Conservation (phyloP, 2,329 filamentous ascomycete species). For the Tympanopsis confertula region DNA sequence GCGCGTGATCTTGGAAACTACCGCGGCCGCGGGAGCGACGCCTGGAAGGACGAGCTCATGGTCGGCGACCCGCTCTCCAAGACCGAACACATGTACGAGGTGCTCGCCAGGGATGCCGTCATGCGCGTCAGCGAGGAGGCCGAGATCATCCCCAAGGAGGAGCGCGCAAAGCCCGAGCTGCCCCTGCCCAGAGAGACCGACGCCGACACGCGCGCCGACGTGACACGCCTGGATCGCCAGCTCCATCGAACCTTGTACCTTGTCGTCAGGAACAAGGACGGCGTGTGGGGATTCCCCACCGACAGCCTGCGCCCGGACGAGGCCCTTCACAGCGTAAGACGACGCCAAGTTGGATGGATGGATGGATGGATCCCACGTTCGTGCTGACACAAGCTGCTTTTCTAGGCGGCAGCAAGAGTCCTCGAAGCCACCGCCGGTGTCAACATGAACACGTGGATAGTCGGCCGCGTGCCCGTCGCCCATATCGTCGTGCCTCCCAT, state of each 20-base stretch:
- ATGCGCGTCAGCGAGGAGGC: conserved; percentile 46
- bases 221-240: background rate
- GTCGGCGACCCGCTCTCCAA: conserved; percentile 60
- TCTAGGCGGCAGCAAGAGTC: conserved; percentile 72
- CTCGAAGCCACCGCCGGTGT: conserved; percentile 67
- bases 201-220: conserved; percentile 26
- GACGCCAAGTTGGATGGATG: too few species aligned
- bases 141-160: conserved; percentile 42
- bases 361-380: too few species aligned
- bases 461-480: conserved; percentile 80
- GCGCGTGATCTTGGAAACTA: conserved; percentile 80
- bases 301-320: background rate
- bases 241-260: background rate
- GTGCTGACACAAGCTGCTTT: too few species aligned
- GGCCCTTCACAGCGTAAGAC: background rate
- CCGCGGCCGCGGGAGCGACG: conserved; percentile 54
- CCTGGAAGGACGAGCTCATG: conserved; percentile 85
- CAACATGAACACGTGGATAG: conserved; percentile 99
- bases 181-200: conserved; percentile 63
- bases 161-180: conserved; percentile 57
- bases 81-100: conserved; percentile 53
- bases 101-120: conserved; percentile 66
- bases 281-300: background rate
- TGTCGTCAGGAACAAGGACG: background rate
- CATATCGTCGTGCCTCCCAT: conserved; percentile 52